Conservation (phyloP, 2,329 filamentous ascomycete genomes). For the Shiraia sp. region DNA sequence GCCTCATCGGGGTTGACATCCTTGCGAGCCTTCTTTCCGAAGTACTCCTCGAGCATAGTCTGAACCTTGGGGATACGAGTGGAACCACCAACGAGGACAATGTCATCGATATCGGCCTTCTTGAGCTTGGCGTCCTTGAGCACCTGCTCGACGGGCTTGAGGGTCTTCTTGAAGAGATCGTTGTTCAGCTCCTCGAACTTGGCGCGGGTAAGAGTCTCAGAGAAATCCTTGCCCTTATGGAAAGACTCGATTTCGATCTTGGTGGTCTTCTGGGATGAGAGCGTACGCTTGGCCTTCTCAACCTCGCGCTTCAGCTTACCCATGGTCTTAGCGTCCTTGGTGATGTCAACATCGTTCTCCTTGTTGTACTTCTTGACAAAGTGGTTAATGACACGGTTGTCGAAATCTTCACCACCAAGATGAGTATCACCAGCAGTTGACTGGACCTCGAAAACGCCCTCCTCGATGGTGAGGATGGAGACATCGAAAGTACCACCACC, state of each 20-base stretch:
- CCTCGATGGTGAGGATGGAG: constrained; percentile 80
- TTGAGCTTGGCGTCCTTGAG: constrained; percentile 97
- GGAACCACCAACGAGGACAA: constrained; percentile 96
- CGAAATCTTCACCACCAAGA: constrained; percentile 98
- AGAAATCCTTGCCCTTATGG: constrained; percentile 96
- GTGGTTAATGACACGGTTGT: constrained; percentile 95
- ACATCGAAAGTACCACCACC: constrained; percentile 51
- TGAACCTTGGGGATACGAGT: constrained; percentile 99
- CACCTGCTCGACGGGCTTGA: constrained; percentile 98
- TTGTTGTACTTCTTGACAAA: constrained; percentile 99
- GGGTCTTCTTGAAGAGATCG: constrained; percentile 98
- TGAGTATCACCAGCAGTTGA: constrained; percentile 96
- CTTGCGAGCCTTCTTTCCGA: constrained; percentile 98
- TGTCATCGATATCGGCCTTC: constrained; percentile 93
- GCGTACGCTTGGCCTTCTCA: constrained; percentile 98
- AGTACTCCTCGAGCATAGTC: constrained; percentile 92
- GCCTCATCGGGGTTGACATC: constrained; percentile 99
- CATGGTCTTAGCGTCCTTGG: constrained; percentile 96
- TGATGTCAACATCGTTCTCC: constrained; percentile 90
- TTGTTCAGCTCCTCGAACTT: constrained; percentile 99
- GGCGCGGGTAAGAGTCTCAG: constrained; percentile 95
- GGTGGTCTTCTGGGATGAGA: constrained; percentile 88
- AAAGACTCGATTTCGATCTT: constrained; percentile 97
- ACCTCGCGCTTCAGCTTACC: constrained; percentile 99
- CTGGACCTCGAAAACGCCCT: constrained; percentile 92